Conservation (phyloP, 2,329 filamentous ascomycete genomes). For the Rachicladosporium sp. region DNA sequence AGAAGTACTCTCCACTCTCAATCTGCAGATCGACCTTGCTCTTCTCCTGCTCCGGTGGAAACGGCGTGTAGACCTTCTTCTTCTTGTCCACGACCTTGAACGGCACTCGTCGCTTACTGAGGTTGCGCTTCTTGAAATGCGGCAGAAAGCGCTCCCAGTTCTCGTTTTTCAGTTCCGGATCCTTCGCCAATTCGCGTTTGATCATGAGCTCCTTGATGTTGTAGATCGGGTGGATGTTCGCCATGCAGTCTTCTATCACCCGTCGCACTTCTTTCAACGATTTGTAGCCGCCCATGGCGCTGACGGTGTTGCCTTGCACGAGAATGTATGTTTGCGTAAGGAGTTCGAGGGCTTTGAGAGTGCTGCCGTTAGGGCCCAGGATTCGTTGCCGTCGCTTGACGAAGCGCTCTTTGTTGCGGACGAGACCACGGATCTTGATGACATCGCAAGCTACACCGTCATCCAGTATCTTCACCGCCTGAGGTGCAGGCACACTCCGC, state of each 20-base stretch:
- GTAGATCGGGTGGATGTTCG: constrained; percentile 79
- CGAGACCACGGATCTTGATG: constrained; percentile 84
- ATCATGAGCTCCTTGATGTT: constrained; percentile 96
- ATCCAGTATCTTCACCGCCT: constrained; percentile 87
- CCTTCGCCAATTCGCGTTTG: constrained; percentile 84
- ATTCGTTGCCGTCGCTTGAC: constrained; percentile 90
- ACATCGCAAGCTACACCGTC: constrained; percentile 88
- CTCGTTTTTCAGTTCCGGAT: constrained; percentile 73
- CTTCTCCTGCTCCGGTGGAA: constrained; percentile 94
- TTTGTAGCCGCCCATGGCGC: constrained; percentile 83
- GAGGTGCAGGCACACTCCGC: constrained; percentile 80
- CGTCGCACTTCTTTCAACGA: constrained; percentile 84
- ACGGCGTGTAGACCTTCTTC: constrained; percentile 92
- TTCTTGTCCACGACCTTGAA: constrained; percentile 81
- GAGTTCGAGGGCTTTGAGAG: constrained; percentile 84
- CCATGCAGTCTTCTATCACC: constrained; percentile 91
- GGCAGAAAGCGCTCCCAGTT: constrained; percentile 94
- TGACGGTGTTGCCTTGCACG: constrained; percentile 92
- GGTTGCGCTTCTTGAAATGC: constrained; percentile 88
- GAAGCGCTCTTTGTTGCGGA: constrained; percentile 89
- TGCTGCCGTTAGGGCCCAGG: constrained; percentile 79
- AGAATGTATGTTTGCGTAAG: constrained; percentile 86
- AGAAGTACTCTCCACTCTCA: constrained; percentile 93
- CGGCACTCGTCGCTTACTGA: constrained; percentile 72
- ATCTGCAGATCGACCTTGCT: constrained; percentile 98